Percentiles rank a stretch among this genome's conserved stretches.
Conservation (phyloP, 257 asterid genomes). For the Nicotiana benthamiana region DNA sequence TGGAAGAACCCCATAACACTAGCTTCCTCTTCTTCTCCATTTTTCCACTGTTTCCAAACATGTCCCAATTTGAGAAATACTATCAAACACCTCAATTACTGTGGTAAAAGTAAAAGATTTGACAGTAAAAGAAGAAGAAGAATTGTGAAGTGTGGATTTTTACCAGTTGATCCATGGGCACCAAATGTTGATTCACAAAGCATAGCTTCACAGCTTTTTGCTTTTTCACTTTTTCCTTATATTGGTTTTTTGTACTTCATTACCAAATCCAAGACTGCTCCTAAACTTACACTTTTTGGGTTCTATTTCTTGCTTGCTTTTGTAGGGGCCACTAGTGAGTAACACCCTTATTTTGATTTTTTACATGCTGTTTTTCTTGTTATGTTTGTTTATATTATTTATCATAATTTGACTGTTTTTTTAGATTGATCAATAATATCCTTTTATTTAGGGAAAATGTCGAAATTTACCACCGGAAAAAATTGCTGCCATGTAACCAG, state of each 20-base stretch:
- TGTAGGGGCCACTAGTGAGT: conserved; percentile 88
- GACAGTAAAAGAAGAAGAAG: conserved; percentile 21
- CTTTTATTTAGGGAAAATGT: too few species aligned
- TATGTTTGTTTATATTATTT: too few species aligned
- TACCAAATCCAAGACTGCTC: conserved; percentile 81
- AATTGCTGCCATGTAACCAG: too few species aligned
- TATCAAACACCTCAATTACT: conserved; percentile 19
- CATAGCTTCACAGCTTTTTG: conserved; percentile 87
- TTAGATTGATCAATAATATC: too few species aligned
- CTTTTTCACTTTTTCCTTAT: conserved; percentile 76
- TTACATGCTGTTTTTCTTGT: too few species aligned
- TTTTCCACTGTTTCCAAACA: background rate
- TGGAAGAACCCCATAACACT: conserved; percentile 23
- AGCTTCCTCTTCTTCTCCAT: conserved; percentile 20
- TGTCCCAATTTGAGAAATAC: conserved; percentile 13
- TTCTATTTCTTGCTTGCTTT: conserved; percentile 90
- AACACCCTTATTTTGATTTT: too few species aligned
- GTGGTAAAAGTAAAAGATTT: conserved; percentile 13
- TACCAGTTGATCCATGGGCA: conserved; percentile 94
- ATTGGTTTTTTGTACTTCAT: conserved; percentile 79
- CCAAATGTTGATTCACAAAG: conserved; percentile 71
- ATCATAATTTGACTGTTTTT: too few species aligned
- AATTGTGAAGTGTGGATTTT: conserved; percentile 22
- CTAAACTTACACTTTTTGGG: conserved; percentile 89
- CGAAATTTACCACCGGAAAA: too few species aligned